Evolutionary conservation across 768 basidiomycete genomes (phyloP), one percentile per base, ranked within the genome.

Genomic region (Boletus sp.): DNA sequence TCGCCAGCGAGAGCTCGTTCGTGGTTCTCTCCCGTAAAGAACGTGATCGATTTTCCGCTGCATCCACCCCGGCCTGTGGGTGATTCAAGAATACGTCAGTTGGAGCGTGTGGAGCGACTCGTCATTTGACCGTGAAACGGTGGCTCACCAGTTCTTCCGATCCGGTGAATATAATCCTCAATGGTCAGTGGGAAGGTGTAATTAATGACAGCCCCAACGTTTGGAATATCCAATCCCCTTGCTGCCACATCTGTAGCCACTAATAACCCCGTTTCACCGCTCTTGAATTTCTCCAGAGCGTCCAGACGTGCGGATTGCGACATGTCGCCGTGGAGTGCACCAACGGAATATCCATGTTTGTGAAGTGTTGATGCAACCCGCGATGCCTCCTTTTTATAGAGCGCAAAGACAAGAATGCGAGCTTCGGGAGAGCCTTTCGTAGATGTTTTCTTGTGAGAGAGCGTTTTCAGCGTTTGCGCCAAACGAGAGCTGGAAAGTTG

Each of bases 211-310:
- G 87, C 82, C 25, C 84, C 90, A 30, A 99, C 97, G 66, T 96
- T 87, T 2, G 97, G 95, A 64, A 99, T 98, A 76, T 99, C 97
- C 59, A 99, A 76, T 9, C 97, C 97, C 50, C 97, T 84, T 43
- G 97, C 94, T 7, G 97, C 97, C 9, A 99, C 97, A 69, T 99
- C 97, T 23, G 93, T 99, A 9, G 97, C 97, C 47, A 99, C 96
- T 58, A 98, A 77, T 27, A 98, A 67, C 39, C 85, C 83, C 7
- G 84, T 88, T 50, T 77, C 79, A 3, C 95, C 96, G 32, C 77
- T 82, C 70, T 93, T 86, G 77, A 99, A 99, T 50, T 81, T 83
- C 37, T 93, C 88, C 21, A 98, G 75, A 11, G 93, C 87, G 42
- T 88, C 87, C 75, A 93, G 84, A 5, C 97, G 82, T 45, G 88